These are phyloP conservation scores for Elsinoe perseae DNA, from an alignment of 2,329 filamentous ascomycete species.

Conservation along the genomic window DNA sequence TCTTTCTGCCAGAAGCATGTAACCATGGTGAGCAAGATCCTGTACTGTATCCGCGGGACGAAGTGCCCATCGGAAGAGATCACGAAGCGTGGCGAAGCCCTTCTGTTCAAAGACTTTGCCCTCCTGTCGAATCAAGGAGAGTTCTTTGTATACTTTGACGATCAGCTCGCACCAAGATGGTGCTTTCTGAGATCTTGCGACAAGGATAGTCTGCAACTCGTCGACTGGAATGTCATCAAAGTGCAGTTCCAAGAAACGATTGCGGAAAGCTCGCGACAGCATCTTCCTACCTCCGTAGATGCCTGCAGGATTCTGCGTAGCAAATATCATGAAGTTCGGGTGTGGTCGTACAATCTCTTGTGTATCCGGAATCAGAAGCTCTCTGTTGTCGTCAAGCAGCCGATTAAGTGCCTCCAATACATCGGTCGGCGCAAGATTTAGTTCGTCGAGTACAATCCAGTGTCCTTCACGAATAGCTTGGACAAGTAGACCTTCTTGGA, in stretches of 20 bases:
- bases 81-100: conserved; percentile 90
- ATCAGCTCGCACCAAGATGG: conserved; percentile 88
- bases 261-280: conserved; percentile 88
- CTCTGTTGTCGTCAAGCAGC: conserved; percentile 89
- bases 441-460: conserved; percentile 96
- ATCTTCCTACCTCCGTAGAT: conserved; percentile 92
- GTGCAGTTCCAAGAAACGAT: conserved; percentile 92
- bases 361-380: conserved; percentile 91
- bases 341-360: conserved; percentile 90
- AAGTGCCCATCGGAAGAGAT: conserved; percentile 91
- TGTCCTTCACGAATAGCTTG: conserved; percentile 86
- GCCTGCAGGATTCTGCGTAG: conserved; percentile 93
- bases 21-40: conserved; percentile 83
- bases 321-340: conserved; percentile 94
- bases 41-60: conserved; percentile 77
- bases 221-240: conserved; percentile 97
- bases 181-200: conserved; percentile 78
- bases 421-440: conserved; percentile 94
- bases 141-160: conserved; percentile 85
- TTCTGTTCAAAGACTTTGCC: conserved; percentile 92
- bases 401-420: conserved; percentile 94
- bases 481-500: conserved; percentile 89
- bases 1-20: conserved; percentile 90
- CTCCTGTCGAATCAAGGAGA: conserved; percentile 82
- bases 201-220: conserved; percentile 84